Conservation (phyloP, 2,329 filamentous ascomycete species). For the Cryphonectria radicalis region DNA sequence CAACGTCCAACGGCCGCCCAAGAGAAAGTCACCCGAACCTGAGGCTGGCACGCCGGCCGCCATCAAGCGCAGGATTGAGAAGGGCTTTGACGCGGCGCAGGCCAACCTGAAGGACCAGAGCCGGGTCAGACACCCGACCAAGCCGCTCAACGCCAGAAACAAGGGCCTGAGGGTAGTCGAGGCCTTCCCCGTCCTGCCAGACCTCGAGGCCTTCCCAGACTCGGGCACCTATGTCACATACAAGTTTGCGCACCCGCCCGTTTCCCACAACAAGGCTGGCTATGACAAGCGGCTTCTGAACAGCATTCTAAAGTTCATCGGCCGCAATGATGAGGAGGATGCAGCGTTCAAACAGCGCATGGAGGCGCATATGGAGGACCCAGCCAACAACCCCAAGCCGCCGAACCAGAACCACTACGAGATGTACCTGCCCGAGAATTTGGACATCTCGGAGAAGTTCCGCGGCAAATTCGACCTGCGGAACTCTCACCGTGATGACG, state of each 20-base stretch:
- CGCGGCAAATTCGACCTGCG: conserved; percentile 63
- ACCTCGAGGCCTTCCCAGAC: conserved; percentile 71
- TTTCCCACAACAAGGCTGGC: conserved; percentile 45
- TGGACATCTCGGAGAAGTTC: conserved; percentile 56
- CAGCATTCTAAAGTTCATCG: conserved; percentile 64
- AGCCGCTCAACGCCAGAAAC: conserved; percentile 36
- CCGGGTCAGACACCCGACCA: conserved; percentile 61
- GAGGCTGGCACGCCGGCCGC: conserved; percentile 66
- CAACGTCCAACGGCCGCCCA: conserved; percentile 44
- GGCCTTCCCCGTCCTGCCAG: conserved; percentile 65
- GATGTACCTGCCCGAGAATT: conserved; percentile 62
- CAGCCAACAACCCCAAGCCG: conserved; percentile 58
- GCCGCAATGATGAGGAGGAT: conserved; percentile 59
- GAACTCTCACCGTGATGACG: conserved; percentile 58
- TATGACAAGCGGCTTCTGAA: conserved; percentile 67
- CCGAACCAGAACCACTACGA: conserved; percentile 67
- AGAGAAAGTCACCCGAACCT: conserved; percentile 59
- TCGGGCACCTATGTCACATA: conserved; percentile 71
- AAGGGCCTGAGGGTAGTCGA: conserved; percentile 62
- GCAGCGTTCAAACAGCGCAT: conserved; percentile 53
- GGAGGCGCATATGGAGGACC: conserved; percentile 61
- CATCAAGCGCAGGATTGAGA: conserved; percentile 71
- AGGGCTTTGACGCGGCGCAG: conserved; percentile 61
- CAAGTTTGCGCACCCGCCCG: conserved; percentile 70
- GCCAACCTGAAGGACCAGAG: conserved; percentile 57